Conservation (phyloP, 768 basidiomycete species). For the Collybia sordida region DNA sequence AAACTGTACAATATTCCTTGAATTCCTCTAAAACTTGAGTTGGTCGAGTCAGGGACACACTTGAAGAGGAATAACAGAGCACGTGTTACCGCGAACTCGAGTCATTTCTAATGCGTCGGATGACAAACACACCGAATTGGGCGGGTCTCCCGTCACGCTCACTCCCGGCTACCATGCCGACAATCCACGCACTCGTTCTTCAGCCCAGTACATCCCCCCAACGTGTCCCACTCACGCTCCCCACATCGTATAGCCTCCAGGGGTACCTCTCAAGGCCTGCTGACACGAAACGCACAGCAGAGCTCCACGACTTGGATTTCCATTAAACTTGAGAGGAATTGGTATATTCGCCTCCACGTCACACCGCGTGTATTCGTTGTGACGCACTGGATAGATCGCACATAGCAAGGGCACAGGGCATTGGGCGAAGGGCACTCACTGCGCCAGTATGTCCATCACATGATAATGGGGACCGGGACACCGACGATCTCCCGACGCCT, state of each 20-base stretch:
- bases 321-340: background rate
- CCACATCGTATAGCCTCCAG: background rate
- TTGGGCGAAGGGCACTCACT: slow-evolving; percentile 5
- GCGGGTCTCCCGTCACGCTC: slow-evolving; percentile 3
- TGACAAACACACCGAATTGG: slow-evolving; percentile 13
- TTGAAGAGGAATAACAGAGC: background rate
- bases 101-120: slow-evolving; percentile 13
- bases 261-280: too few relatives aligned
- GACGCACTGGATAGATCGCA: background rate
- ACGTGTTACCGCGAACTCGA: slow-evolving; percentile 9
- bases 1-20: background rate
- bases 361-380: background rate
- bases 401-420: slow-evolving; percentile 7
- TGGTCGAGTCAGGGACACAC: background rate
- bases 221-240: background rate
- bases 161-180: background rate
- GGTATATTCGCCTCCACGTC: background rate
- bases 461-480: background rate
- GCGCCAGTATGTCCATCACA: background rate
- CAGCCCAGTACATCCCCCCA: background rate
- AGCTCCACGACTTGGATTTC: too few relatives aligned
- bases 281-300: too few relatives aligned
- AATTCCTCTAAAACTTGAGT: background rate
- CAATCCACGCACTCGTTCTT: too few relatives aligned
- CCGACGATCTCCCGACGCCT: slow-evolving; percentile 8